Conservation (phyloP, 2,329 filamentous ascomycete genomes). For the Colletotrichum chlorophyti region DNA sequence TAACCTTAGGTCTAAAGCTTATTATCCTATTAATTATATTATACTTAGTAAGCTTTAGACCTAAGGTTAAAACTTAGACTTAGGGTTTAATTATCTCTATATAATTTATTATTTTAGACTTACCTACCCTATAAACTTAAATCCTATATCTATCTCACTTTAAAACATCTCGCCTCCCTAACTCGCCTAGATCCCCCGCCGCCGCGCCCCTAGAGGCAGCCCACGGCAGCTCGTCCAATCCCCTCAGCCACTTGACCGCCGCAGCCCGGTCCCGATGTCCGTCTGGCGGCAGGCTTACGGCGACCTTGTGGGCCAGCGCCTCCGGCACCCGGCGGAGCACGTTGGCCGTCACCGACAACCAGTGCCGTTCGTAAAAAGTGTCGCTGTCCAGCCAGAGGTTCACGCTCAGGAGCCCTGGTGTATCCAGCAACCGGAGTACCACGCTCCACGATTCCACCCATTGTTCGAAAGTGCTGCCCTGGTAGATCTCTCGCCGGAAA, state of each 20-base stretch:
- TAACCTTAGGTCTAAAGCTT: no score
- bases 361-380: conserved; percentile 18
- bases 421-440: conserved; percentile 3
- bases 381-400: conserved; percentile 25
- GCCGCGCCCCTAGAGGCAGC: background rate
- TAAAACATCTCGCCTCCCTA: conserved; percentile 5
- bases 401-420: background rate
- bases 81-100: no score
- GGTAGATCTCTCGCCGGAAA: conserved; percentile 4
- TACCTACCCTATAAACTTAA: background rate
- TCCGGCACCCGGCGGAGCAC: conserved; percentile 17
- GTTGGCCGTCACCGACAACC: conserved; percentile 17
- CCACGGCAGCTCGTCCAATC: background rate
- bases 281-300: conserved; percentile 23
- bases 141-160: conserved; percentile 4
- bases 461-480: conserved; percentile 9
- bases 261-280: conserved; percentile 10
- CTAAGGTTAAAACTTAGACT: no score
- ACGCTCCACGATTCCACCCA: conserved; percentile 17
- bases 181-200: background rate
- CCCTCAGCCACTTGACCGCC: conserved; percentile 1
- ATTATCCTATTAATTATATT: no score
- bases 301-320: conserved; percentile 20
- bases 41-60: no score
- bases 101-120: no score